Conservation (phyloP, 2,329 filamentous ascomycete genomes). For the Metarhizium robertsii region DNA sequence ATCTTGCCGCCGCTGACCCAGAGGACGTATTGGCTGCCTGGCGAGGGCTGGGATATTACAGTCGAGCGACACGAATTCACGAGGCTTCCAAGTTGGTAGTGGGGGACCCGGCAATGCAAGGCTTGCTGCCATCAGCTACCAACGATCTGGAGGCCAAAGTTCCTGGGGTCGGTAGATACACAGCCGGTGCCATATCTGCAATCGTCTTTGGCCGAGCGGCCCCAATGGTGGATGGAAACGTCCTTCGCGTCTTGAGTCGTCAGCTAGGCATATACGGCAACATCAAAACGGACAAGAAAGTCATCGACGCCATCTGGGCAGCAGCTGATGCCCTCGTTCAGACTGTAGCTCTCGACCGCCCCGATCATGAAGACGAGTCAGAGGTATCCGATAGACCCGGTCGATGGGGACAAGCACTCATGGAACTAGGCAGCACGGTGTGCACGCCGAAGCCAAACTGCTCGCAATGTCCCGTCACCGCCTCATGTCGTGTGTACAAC, state of each 20-base stretch:
- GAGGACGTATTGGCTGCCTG: constrained; percentile 51
- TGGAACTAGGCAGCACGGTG: constrained; percentile 56
- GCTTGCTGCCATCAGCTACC: constrained; percentile 39
- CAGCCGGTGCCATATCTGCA: constrained; percentile 51
- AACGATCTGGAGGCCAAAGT: constrained; percentile 39
- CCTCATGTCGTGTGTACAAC: constrained; percentile 40
- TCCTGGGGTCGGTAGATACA: constrained; percentile 53
- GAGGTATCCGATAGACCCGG: constrained; percentile 38
- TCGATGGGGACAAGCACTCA: constrained; percentile 54
- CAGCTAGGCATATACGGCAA: constrained; percentile 49
- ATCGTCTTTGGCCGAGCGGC: constrained; percentile 52
- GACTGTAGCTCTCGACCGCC: constrained; percentile 33
- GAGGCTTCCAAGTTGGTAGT: constrained; percentile 45
- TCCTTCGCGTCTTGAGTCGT: constrained; percentile 49
- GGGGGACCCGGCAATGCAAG: constrained; percentile 27
- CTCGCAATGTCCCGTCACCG: constrained; percentile 37
- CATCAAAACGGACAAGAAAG: constrained; percentile 43
- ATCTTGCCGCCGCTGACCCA: constrained; percentile 41
- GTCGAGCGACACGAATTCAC: constrained; percentile 51
- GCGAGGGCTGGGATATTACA: constrained; percentile 56
- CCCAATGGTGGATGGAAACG: constrained; percentile 56
- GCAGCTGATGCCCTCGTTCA: constrained; percentile 47
- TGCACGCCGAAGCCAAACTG: constrained; percentile 53
- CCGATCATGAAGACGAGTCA: constrained; percentile 11
- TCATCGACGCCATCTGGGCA: constrained; percentile 47